A percentile compares a stretch with the other conserved stretches of the same genome.
Conservation (phyloP, 352 stramenopile species). For the Globisporangium paroecandrum region DNA sequence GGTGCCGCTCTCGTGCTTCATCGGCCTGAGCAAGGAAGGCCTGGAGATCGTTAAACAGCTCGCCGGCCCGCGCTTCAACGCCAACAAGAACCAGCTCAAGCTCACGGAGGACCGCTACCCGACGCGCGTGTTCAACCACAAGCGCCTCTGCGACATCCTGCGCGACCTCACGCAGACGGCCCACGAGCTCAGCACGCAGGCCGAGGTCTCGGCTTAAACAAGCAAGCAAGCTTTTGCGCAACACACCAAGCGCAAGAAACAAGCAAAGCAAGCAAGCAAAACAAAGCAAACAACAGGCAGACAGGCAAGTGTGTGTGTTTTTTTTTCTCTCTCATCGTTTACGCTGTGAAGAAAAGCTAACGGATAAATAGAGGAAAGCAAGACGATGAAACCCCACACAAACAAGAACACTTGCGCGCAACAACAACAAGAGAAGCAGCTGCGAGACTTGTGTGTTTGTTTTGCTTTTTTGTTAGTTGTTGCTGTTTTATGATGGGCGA, state of each 20-base stretch:
- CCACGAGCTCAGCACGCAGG: constrained; percentile 52
- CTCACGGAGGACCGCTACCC: constrained; percentile 76
- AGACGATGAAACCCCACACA: constrained; percentile 5
- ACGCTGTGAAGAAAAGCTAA: not conserved
- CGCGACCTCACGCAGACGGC: constrained; percentile 69
- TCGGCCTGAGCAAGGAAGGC: constrained; percentile 41
- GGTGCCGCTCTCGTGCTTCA: constrained; percentile 66
- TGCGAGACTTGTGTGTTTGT: constrained; percentile 6
- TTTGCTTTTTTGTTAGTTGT: constrained; percentile 2
- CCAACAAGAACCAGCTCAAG: constrained; percentile 78
- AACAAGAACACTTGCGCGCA: not conserved
- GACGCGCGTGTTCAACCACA: constrained; percentile 81
- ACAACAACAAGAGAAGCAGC: not conserved
- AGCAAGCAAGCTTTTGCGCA: not conserved
- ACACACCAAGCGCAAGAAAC: not conserved
- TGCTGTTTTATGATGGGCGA: constrained; percentile 2
- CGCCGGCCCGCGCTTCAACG: constrained; percentile 67
- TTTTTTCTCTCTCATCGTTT: not conserved
- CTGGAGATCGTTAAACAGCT: constrained; percentile 66
- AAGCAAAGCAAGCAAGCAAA: constrained; percentile 14
- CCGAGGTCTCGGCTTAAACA: constrained; percentile 24
- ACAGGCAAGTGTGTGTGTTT: not conserved
- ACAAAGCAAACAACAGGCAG: not conserved
- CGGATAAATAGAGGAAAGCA: constrained; percentile 9
- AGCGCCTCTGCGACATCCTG: constrained; percentile 81